Base-by-base conservation (phyloP, 192 early-diverging fungal genomes). In the Entomortierella lignicola region DNA sequence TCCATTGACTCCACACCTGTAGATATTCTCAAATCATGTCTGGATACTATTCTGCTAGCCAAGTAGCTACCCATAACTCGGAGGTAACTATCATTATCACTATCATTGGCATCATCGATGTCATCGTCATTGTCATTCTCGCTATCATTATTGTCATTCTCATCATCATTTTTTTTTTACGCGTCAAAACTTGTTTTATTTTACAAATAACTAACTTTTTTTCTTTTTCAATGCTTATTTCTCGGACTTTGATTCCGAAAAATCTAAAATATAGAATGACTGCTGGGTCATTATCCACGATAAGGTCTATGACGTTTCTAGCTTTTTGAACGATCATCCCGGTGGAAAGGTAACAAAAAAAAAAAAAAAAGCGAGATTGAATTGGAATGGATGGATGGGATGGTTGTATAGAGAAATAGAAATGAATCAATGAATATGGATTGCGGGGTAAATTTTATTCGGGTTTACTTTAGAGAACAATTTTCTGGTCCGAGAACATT, bases 241-340 rank as follows among this genome's bases (percentile, higher is more conserved):
- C 42, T 6, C 20, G 30, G 29, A 34, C 26, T 43, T 41, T 25
- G 4, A 1, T 48, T 11, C 55, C 18, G 23, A 44, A 32, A 15
- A 32, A 8, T 2, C 2, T 23, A 23, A n/a, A n/a, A 37, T 37
- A 37, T 61, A 79, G 75, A 79, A 69, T 55, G 83, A 84, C 61
- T 84, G 86, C 63, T 91, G 90, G 90, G 73, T 91, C 23, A 88
- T 91, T 48, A 81, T 91, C 39, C 85, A 91, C 52, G 87, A 73
- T 42, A 88, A 89, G 57, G 89, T 91, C 25, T 91, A 90, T 69
- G 87, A 91, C 62, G 67, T 91, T 39, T 89, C 90, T 4, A 71
- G 77, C 25, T 89, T 89, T 73, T 69, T 88, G 50, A 83, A 85
- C 25, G 85, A 91, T 21, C 88, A 89, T 57, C 89, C 88, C 30